Evolutionary conservation across 306 rosid genomes (phyloP).

Genomic region (Vigna reflexopilosa): DNA sequence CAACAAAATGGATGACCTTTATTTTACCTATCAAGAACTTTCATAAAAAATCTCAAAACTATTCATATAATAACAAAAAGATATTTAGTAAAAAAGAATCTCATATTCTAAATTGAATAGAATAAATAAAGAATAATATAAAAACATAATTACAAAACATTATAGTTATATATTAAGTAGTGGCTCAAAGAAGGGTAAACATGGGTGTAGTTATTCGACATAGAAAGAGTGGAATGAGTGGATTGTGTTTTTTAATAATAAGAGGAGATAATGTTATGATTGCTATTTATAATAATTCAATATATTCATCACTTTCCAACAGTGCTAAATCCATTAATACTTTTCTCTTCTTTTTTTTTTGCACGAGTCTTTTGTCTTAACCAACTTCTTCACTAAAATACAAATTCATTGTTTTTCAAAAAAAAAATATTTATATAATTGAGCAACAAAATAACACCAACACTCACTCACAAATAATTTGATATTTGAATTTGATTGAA

Average conservation of each 20-base stretch:
- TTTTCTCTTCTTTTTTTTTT: too few relatives aligned
- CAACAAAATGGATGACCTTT: too few relatives aligned
- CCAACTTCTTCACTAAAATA: background rate
- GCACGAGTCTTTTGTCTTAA: background rate
- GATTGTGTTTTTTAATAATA: background rate
- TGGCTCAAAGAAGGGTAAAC: background rate
- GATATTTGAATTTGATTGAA: background rate
- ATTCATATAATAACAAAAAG: too few relatives aligned
- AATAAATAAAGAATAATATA: too few relatives aligned
- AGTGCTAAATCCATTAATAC: background rate
- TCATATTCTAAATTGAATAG: too few relatives aligned
- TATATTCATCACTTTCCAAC: background rate
- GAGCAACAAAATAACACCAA: background rate
- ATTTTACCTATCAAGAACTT: too few relatives aligned
- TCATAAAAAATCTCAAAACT: too few relatives aligned
- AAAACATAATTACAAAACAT: too few relatives aligned
- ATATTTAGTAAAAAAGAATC: too few relatives aligned
- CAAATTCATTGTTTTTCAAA: background rate
- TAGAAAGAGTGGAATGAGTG: constrained; percentile 11
- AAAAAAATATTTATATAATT: background rate
- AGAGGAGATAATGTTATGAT: constrained; percentile 11
- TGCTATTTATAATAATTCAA: background rate
- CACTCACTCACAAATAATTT: background rate
- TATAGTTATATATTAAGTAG: background rate
- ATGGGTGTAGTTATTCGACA: background rate